Percentiles rank a stretch among this genome's conserved stretches.
Evolutionary conservation across 306 rosid species (phyloP).

Genomic region (Malus sylvestris): DNA sequence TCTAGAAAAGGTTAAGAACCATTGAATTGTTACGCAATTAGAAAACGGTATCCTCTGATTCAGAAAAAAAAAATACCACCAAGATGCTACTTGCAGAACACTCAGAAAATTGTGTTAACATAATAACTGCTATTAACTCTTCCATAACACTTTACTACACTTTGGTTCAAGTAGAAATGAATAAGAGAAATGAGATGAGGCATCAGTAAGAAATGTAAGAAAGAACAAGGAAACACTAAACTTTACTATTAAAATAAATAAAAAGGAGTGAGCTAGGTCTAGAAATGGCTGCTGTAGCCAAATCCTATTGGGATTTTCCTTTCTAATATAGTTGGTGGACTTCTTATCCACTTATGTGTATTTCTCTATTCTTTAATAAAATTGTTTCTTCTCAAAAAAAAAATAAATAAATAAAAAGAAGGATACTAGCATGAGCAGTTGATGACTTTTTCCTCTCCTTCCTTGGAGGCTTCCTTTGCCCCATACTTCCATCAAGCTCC

Average conservation of each 20-base stretch:
- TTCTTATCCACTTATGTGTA: too few species aligned
- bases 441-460: conserved; percentile 69
- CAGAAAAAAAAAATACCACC: background rate
- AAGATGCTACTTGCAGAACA: background rate
- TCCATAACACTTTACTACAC: background rate
- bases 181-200: background rate
- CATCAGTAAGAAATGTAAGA: background rate
- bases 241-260: background rate
- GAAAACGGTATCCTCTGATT: conserved; percentile 12
- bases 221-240: background rate
- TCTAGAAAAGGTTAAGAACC: conserved; percentile 53
- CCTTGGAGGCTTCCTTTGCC: conserved; percentile 60
- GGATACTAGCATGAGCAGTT: conserved; percentile 68
- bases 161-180: background rate
- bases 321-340: too few species aligned
- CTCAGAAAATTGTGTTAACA: background rate
- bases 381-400: too few species aligned
- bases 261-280: conserved; percentile 28
- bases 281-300: too few species aligned
- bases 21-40: conserved; percentile 14
- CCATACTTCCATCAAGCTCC: conserved; percentile 47
- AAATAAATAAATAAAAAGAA: background rate
- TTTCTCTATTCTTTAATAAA: too few species aligned
- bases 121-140: background rate
- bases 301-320: too few species aligned